Evolutionary conservation across 768 basidiomycete species (phyloP), one percentile per base, ranked within the genome.

Genomic region (Tylopilus subfusipes): DNA sequence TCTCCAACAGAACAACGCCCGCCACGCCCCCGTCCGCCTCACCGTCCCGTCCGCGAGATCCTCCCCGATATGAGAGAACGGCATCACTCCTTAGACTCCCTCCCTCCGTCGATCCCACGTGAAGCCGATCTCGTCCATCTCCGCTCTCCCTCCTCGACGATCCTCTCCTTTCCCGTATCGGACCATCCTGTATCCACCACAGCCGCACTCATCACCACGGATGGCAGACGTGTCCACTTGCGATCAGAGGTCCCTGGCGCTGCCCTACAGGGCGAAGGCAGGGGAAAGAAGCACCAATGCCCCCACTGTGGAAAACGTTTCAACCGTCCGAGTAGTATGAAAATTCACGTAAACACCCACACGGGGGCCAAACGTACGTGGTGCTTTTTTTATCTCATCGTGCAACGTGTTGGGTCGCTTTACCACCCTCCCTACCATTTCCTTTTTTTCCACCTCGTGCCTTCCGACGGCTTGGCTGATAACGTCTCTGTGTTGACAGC

Each of bases 261-360:
- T 12, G 49, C 59, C 1, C 59, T 72, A 8, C 68, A 72, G 45
- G 60, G 57, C 18, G 68, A 70, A 60, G 68, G 68, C 7, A 61
- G 68, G 52, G 68, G 68, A 33, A 70, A 70, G 63, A 71, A 72
- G 55, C 73, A 75, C 48, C 66, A 69, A 29, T 75, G 73, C 45
- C 68, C 69, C 9, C 69, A 70, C 30, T 75, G 73, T 54, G 70
- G 68, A 45, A 75, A 75, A 67, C 72, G 75, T 43, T 75, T 75
- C 69, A 74, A 73, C 61, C 68, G 73, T 40, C 73, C 73, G 27
- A 74, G 73, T 25, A 76, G 75, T 52, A 68, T 75, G 59, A 73
- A 72, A 58, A 73, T 75, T 58, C 72, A 75, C 67, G 68, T 74
- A 61, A 75, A 75, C 58, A 75, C 74, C 21, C 72, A 73, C 60